phyloP scores from a whole-genome alignment of 2,329 filamentous ascomycete species.

The Apiospora malaysiana region DNA sequence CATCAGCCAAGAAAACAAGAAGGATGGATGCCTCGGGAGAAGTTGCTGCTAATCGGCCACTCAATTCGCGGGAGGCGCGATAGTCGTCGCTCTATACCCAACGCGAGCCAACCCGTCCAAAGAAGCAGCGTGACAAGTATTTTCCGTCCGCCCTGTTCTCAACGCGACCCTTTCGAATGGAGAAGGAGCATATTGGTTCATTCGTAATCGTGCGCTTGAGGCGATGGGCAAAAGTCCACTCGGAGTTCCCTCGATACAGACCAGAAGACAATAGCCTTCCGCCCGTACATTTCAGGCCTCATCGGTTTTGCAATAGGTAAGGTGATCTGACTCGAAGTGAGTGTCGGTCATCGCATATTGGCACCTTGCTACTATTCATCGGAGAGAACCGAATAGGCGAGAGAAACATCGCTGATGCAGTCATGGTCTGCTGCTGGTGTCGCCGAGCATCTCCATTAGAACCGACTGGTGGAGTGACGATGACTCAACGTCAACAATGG shows the following conservation, averaged over 20 bases:
- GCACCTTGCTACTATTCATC: background rate
- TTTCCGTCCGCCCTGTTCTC: background rate
- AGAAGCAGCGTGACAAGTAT: background rate
- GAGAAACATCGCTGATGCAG: background rate
- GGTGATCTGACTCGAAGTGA: background rate
- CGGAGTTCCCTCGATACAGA: background rate
- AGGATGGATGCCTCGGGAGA: background rate
- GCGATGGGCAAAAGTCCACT: background rate
- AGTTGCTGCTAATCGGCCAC: background rate
- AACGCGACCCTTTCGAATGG: background rate
- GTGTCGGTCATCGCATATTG: background rate
- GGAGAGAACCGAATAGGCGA: background rate
- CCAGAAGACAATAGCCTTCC: too few species aligned
- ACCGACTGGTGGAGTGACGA: background rate
- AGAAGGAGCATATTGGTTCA: background rate
- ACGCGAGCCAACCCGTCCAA: background rate
- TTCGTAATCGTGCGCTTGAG: background rate
- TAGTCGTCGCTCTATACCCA: background rate
- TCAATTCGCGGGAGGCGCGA: background rate
- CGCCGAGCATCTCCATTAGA: background rate
- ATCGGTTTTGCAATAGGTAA: background rate
- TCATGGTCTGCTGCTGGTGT: background rate
- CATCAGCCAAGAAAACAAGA: background rate
- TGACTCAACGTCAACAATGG: background rate
- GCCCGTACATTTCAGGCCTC: background rate